These are phyloP conservation scores for Taphrina communis DNA, from an alignment of 1,139 yeast species.

Conservation along the genomic window DNA sequence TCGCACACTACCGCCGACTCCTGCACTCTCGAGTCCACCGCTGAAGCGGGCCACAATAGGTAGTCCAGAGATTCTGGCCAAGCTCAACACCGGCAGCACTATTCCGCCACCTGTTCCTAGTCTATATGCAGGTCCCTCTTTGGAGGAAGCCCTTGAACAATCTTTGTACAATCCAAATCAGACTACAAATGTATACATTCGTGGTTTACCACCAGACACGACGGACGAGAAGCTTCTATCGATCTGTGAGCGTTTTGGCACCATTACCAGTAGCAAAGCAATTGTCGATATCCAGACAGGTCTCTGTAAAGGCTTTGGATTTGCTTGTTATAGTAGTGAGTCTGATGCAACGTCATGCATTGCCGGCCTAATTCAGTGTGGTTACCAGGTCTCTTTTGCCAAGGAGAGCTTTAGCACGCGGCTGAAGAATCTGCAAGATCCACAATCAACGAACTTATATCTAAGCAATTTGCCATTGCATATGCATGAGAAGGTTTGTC, in stretches of 20 bases:
- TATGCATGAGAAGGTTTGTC: conserved; percentile 44
- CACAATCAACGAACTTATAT: conserved; percentile 47
- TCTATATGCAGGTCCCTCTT: conserved; percentile 38
- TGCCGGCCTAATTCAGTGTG: conserved; percentile 46
- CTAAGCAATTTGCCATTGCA: conserved; percentile 47
- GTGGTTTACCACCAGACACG: conserved; percentile 48
- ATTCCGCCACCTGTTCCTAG: conserved; percentile 43
- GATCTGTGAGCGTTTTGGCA: conserved; percentile 46
- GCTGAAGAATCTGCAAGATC: conserved; percentile 47
- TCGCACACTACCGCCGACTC: conserved; percentile 6
- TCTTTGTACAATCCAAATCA: conserved; percentile 46
- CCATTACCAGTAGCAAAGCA: conserved; percentile 47
- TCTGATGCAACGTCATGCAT: conserved; percentile 46
- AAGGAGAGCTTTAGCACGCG: conserved; percentile 48
- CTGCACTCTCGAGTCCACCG: background rate
- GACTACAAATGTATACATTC: conserved; percentile 49
- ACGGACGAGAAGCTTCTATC: conserved; percentile 46
- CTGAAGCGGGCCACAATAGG: background rate
- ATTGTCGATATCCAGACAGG: conserved; percentile 46
- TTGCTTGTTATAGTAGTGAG: conserved; percentile 47
- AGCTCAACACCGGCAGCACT: conserved; percentile 13
- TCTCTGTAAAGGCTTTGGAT: conserved; percentile 48
- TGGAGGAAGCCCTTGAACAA: conserved; percentile 44
- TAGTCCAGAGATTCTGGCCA: conserved; percentile 13
- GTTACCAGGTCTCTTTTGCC: conserved; percentile 48